Conservation (phyloP, 805 yeast species). For the Candida hispaniensis region DNA sequence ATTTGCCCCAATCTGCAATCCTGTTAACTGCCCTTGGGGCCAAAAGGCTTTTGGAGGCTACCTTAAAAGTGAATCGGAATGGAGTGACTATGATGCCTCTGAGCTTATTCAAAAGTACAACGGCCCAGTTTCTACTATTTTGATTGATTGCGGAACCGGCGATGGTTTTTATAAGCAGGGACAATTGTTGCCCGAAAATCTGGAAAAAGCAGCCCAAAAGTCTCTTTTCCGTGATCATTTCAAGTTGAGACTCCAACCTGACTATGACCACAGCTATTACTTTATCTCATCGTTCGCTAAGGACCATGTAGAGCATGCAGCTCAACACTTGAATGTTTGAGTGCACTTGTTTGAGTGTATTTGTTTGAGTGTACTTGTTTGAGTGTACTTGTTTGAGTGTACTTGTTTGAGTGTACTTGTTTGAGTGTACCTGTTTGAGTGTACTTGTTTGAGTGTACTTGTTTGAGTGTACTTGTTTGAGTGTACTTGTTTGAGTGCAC, state of each 20-base stretch:
- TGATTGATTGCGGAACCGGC: slow-evolving; percentile 71
- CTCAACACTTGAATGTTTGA: slow-evolving; percentile 39
- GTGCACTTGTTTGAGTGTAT: no score
- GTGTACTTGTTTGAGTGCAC: no score
- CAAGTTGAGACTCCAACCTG: slow-evolving; percentile 54
- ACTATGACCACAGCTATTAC: slow-evolving; percentile 85
- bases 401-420: no score
- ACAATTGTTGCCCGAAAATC: slow-evolving; percentile 67
- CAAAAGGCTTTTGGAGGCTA: slow-evolving; percentile 70
- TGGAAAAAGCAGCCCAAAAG: slow-evolving; percentile 49
- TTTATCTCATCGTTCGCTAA: slow-evolving; percentile 70
- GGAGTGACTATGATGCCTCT: slow-evolving; percentile 81
- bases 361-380: no score
- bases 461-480: no score
- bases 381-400: no score
- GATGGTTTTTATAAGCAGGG: slow-evolving; percentile 58
- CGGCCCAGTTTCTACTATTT: slow-evolving; percentile 48
- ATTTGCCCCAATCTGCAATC: slow-evolving; percentile 83
- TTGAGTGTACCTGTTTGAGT: no score
- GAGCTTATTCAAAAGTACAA: slow-evolving; percentile 48
- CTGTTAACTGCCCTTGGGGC: slow-evolving; percentile 77
- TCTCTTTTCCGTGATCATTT: slow-evolving; percentile 51
- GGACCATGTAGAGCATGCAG: slow-evolving; percentile 81
- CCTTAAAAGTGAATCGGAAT: slow-evolving; percentile 43
- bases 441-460: no score